These are phyloP conservation scores for Gamsiella multidivaricata DNA, from an alignment of 192 early-diverging fungal species.

Conservation along the genomic window DNA sequence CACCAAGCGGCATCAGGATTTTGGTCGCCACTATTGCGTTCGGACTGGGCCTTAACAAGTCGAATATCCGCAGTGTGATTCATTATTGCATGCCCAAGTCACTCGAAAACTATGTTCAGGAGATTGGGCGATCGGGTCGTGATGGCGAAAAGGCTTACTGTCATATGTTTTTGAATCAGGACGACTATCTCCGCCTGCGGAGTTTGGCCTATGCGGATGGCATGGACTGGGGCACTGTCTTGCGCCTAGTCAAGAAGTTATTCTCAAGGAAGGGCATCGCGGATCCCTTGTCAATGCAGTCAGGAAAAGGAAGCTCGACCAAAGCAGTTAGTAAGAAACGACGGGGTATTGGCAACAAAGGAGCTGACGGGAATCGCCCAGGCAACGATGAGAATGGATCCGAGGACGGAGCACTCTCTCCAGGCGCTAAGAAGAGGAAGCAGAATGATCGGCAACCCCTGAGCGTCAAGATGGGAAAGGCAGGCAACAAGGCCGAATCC, in stretches of 20 bases:
- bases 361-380: too few relatives aligned
- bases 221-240: conserved; percentile 44
- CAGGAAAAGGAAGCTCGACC: neutral
- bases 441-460: conserved; percentile 26
- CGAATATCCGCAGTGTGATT: conserved; percentile 77
- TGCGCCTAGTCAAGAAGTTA: conserved; percentile 41
- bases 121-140: conserved; percentile 75
- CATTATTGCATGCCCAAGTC: conserved; percentile 79
- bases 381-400: neutral
- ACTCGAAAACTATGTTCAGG: conserved; percentile 83
- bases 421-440: conserved; percentile 25
- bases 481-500: neutral
- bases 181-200: conserved; percentile 57
- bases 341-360: neutral
- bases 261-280: conserved; percentile 32
- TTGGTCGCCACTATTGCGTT: conserved; percentile 82
- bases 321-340: conserved; percentile 12
- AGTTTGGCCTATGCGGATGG: conserved; percentile 58
- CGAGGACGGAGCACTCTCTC: neutral
- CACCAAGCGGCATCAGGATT: conserved; percentile 62
- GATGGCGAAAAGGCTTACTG: conserved; percentile 61
- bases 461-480: conserved; percentile 2
- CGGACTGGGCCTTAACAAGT: conserved; percentile 81
- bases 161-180: conserved; percentile 64
- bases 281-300: neutral